Evolutionary conservation across 139 green algal species (phyloP), one percentile per base, ranked within the genome.

Genomic region (Raphidocelis subcapitata): DNA sequence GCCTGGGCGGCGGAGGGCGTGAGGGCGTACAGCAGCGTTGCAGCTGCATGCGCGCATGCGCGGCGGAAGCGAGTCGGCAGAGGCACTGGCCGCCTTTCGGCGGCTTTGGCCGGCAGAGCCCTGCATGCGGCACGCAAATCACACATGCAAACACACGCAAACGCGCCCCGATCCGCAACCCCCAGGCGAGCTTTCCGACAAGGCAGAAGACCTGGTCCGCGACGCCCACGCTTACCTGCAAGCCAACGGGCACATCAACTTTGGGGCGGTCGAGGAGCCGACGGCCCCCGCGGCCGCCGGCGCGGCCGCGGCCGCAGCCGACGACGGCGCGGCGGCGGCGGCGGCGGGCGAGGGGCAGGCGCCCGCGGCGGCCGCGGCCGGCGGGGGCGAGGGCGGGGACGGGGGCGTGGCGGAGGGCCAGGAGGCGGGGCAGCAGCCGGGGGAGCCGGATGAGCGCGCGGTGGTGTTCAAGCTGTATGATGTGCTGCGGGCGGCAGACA

Each of bases 161-260:
- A 35, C 10, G 24, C 55, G 55, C 55, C 10, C 55, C 24, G 5
- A 62, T 35, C 55, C 55, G 26, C 10, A 62, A 12, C 10, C 55
- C 24, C 16, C 55, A 62, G 10, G 8, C 26, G 8, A 28, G 10
- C 14, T 62, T 31, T 62, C 8, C 14, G 10, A 16, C 55, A n/a
- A 16, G 5, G 55, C 55, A 62, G n/a, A 12, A 5, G 55, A 29
- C 55, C 55, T 35, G 24, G 55, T 8, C 26, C 24, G 41, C 0
- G 70, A 84, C 21, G 78, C 81, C 3, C 84, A 85, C 54, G 3
- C 65, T 28, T 95, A 92, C 72, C 65, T 95, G 41, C 59, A 81
- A 10, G 70, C 85, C 33, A 80, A 92, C 64, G 90, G 89, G 0
- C 74, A 73, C 74, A 92, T 95, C 78, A 95, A 95, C 70, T 81